Evolutionary conservation across 768 basidiomycete genomes (phyloP), one percentile per base, ranked within the genome.

Genomic region (Cubamyces lactineus): DNA sequence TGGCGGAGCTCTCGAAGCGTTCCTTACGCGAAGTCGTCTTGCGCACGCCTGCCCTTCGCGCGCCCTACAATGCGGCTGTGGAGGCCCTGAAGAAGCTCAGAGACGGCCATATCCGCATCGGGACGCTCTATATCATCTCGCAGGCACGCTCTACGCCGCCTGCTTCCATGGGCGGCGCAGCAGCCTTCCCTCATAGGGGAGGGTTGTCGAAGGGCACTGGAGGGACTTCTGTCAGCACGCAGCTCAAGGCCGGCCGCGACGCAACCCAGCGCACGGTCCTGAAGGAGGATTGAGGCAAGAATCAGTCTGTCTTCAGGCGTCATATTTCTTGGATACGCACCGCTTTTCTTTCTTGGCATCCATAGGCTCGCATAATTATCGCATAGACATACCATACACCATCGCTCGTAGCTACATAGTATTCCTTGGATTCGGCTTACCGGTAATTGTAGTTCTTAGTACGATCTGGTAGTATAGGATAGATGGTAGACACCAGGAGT

Each of bases 211-310:
- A 86, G 42, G 96, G 96, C 2, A 98, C 96, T 0, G 96, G 96
- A 30, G 96, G 96, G 2, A 97, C 89, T 63, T 86, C 88, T 41
- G 77, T 98, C 21, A 85, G 92, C 13, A 74, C 83, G 12, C 84
- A 97, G 49, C 80, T 99, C 61, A 98, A 97, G 75, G 86, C 90
- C 19, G 92, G 92, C 13, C 83, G 96, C 60, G 96, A 97, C 67
- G 91, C 94, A 30, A 98, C 96, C 6, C 70, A 76, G 57, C 82
- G 91, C 11, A 78, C 90, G 11, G 73, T 85, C 62, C 66, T 91
- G 60, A 82, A 76, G 24, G 42, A 28, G 5, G 51, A 53, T 67
- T 71, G 73, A 41, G 76, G 12, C 7, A 42, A 21, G n/a, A 12
- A 23, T 45, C 34, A 34, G 34, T n/a, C n/a, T n/a, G 34, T 34